These are phyloP conservation scores for Monosporascus sp. DNA, from an alignment of 2,329 filamentous ascomycete species.

Conservation along the genomic window DNA sequence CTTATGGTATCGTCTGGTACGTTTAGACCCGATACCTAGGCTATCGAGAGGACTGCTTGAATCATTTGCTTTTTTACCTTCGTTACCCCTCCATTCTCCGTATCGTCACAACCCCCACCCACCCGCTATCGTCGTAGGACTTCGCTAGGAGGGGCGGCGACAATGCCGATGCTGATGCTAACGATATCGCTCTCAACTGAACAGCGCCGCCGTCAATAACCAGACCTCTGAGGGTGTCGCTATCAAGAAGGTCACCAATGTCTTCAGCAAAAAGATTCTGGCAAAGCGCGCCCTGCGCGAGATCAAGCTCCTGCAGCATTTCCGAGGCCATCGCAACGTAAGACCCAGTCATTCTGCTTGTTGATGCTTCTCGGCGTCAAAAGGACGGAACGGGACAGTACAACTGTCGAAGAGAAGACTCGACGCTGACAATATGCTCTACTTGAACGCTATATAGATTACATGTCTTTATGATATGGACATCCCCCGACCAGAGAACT, in stretches of 20 bases:
- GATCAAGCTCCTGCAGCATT: constrained; percentile 98
- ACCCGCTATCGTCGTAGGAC: neutral
- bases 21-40: constrained; percentile 20
- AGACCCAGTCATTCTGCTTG: constrained; percentile 21
- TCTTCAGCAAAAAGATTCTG: constrained; percentile 99
- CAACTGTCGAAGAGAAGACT: too few species aligned
- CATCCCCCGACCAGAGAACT: constrained; percentile 92
- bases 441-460: constrained; percentile 58
- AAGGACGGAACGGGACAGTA: too few species aligned
- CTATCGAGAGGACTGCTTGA: neutral
- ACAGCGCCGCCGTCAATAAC: constrained; percentile 85
- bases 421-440: constrained; percentile 26
- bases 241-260: constrained; percentile 99
- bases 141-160: neutral
- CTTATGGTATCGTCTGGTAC: constrained; percentile 98
- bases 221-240: constrained; percentile 90
- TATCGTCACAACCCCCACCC: too few species aligned
- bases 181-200: constrained; percentile 17
- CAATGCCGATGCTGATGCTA: constrained; percentile 6
- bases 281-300: constrained; percentile 96
- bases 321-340: constrained; percentile 83
- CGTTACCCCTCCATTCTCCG: too few species aligned
- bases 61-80: constrained; percentile 1
- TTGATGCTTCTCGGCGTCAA: too few species aligned
- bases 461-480: constrained; percentile 99